Evolutionary conservation across 2,329 filamentous ascomycete species (phyloP).

Genomic region (Mycocentrospora acerina): DNA sequence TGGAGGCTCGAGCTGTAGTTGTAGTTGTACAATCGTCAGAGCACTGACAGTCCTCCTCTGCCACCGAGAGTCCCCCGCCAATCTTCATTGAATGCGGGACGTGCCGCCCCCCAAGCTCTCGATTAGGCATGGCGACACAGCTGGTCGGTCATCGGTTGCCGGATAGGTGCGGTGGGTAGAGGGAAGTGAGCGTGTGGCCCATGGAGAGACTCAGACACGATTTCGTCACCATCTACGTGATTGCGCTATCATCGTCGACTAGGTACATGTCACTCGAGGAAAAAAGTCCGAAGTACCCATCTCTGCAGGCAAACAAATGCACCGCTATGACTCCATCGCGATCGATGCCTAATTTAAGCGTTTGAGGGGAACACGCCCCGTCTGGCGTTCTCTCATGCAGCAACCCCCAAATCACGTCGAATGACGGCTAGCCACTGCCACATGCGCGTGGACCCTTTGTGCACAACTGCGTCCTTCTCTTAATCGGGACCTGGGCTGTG

Average conservation of each 20-base stretch:
- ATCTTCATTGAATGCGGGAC: constrained; percentile 14
- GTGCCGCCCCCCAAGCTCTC: constrained; percentile 31
- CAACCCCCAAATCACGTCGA: constrained; percentile 20
- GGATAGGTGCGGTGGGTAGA: constrained; percentile 6
- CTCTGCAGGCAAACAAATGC: constrained; percentile 16
- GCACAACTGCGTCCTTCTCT: constrained; percentile 14
- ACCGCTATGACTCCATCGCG: constrained; percentile 25
- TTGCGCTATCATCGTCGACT: background rate
- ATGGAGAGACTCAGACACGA: constrained; percentile 23
- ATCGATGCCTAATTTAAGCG: constrained; percentile 17
- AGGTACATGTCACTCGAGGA: constrained; percentile 6
- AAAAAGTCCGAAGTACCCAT: constrained; percentile 5
- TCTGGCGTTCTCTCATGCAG: constrained; percentile 18
- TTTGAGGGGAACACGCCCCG: constrained; percentile 24
- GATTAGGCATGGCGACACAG: constrained; percentile 1
- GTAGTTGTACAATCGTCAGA: constrained; percentile 13
- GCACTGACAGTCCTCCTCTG: constrained; percentile 16
- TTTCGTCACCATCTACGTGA: constrained; percentile 11
- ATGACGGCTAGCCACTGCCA: constrained; percentile 11
- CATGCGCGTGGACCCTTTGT: constrained; percentile 14
- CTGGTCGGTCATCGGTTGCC: constrained; percentile 3
- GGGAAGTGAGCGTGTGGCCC: constrained; percentile 7
- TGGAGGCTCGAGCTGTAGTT: constrained; percentile 17
- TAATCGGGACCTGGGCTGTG: constrained; percentile 18
- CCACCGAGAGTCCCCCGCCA: constrained; percentile 26